A percentile compares a stretch with the other conserved stretches of the same genome.
phyloP scores from a whole-genome alignment of 2,329 filamentous ascomycete genomes.

The Neoscytalidium dimidiatum region DNA sequence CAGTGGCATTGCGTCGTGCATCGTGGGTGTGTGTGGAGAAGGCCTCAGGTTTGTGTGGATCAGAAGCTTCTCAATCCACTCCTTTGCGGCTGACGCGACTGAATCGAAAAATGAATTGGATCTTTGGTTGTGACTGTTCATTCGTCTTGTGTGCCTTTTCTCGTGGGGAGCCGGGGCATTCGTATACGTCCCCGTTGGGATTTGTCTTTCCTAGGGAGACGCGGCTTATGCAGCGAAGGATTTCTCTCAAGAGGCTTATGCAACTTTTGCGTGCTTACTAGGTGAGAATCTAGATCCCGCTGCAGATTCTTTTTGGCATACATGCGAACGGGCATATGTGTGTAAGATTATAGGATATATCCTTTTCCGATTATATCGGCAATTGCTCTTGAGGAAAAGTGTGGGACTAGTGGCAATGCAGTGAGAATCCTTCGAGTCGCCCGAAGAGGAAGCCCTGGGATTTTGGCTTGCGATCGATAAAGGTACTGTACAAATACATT shows the following conservation, averaged over 20 bases:
- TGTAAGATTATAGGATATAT: background rate
- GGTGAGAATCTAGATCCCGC: constrained; percentile 14
- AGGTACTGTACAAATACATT: constrained; percentile 6
- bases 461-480: background rate
- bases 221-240: background rate
- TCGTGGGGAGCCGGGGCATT: background rate
- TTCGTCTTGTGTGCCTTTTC: too few species aligned
- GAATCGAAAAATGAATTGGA: too few species aligned
- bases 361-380: background rate
- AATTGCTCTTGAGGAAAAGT: background rate
- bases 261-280: background rate
- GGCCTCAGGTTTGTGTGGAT: too few species aligned
- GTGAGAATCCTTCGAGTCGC: constrained; percentile 10
- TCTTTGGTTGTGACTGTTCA: too few species aligned
- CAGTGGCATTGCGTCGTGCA: too few species aligned
- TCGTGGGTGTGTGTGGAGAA: too few species aligned
- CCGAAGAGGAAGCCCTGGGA: background rate
- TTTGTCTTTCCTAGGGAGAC: background rate
- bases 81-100: too few species aligned
- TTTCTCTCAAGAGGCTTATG: background rate
- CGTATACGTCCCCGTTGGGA: background rate
- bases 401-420: background rate
- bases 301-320: constrained; percentile 4
- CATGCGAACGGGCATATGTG: background rate
- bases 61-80: too few species aligned